Evolutionary conservation across 2,329 filamentous ascomycete genomes (phyloP).

Genomic region (Neocatenulostroma microsporum): DNA sequence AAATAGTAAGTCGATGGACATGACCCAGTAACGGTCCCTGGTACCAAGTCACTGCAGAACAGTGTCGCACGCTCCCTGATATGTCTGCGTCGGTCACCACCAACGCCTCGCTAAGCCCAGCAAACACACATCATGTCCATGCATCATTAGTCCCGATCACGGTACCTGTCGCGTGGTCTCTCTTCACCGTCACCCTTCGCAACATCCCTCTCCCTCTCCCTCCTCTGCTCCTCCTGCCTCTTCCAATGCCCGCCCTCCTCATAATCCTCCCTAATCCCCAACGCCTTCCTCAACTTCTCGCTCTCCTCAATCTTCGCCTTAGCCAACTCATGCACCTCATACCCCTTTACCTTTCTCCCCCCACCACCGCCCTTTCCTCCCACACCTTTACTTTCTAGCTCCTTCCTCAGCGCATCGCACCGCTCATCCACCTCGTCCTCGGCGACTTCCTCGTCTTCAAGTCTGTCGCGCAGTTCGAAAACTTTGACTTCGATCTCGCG

Average conservation of each 20-base stretch:
- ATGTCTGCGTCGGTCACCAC: too few relatives aligned
- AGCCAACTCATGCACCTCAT: slow-evolving; percentile 93
- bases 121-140: background rate
- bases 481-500: slow-evolving; percentile 89
- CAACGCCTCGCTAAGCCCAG: slow-evolving; percentile 3
- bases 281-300: slow-evolving; percentile 73
- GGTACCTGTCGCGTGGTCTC: background rate
- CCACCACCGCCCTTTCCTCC: slow-evolving; percentile 38
- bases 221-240: slow-evolving; percentile 63
- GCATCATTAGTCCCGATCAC: slow-evolving; percentile 3
- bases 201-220: slow-evolving; percentile 19
- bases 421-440: slow-evolving; percentile 85
- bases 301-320: slow-evolving; percentile 95
- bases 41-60: too few relatives aligned
- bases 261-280: slow-evolving; percentile 80
- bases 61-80: too few relatives aligned
- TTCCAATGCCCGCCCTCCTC: slow-evolving; percentile 82
- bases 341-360: slow-evolving; percentile 64
- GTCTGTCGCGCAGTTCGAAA: slow-evolving; percentile 75
- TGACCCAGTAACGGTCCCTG: too few relatives aligned
- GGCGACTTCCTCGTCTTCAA: slow-evolving; percentile 83
- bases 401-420: slow-evolving; percentile 59
- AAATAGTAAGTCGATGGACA: too few relatives aligned
- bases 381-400: slow-evolving; percentile 45
- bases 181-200: slow-evolving; percentile 6